Evolutionary conservation across 2,329 filamentous ascomycete species (phyloP).

Genomic region (Xylariaceae sp.): DNA sequence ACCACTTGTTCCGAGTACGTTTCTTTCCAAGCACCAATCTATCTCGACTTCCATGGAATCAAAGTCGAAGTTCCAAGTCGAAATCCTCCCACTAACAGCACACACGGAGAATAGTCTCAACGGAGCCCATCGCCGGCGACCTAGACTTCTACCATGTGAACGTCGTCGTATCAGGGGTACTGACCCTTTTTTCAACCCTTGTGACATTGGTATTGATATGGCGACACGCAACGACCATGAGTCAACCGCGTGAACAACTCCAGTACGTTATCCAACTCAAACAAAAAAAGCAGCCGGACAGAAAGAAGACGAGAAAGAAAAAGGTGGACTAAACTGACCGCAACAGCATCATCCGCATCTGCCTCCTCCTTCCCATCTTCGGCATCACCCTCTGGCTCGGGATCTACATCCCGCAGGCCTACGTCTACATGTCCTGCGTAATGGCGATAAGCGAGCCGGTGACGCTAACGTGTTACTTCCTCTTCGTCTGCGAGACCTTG

Average conservation of each 20-base stretch:
- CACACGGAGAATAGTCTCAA: constrained; percentile 10
- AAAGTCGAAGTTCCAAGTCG: neutral
- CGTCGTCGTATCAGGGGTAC: constrained; percentile 34
- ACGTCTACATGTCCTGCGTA: constrained; percentile 38
- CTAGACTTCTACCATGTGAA: constrained; percentile 30
- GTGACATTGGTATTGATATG: constrained; percentile 31
- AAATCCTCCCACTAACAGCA: constrained; percentile 2
- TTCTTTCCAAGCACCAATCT: neutral
- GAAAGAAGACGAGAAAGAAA: neutral
- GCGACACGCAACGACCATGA: constrained; percentile 36
- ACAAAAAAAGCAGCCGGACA: neutral
- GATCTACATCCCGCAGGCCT: constrained; percentile 34
- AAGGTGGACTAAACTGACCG: neutral
- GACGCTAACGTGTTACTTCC: constrained; percentile 40
- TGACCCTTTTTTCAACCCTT: constrained; percentile 31
- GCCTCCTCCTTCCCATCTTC: constrained; percentile 38
- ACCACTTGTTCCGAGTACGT: constrained; percentile 15
- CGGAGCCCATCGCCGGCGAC: constrained; percentile 17
- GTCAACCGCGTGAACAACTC: constrained; percentile 38
- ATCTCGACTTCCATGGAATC: neutral
- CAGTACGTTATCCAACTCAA: constrained; percentile 28
- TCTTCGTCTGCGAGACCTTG: constrained; percentile 41
- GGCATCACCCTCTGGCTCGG: constrained; percentile 37
- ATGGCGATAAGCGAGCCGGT: constrained; percentile 37
- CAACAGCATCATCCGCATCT: constrained; percentile 38